phyloP scores from a whole-genome alignment of 1,284 basidiomycete species.

The Singerocomus rubriflavus region DNA sequence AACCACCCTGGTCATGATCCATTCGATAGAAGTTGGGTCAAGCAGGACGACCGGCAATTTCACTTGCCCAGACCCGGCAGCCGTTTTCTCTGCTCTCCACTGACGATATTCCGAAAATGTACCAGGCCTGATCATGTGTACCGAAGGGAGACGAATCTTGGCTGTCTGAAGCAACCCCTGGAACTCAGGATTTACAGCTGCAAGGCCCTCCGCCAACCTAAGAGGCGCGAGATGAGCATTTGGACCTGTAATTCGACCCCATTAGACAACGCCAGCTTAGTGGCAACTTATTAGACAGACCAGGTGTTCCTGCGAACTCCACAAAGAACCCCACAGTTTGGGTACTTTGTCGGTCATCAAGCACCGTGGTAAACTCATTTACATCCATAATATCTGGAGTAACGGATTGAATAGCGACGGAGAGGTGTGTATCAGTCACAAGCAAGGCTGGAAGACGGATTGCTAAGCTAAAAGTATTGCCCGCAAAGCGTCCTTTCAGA shows the following conservation, averaged over 20 bases:
- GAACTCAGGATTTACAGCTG: not conserved
- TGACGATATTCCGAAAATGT: constrained; percentile 14
- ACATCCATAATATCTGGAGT: too few species aligned
- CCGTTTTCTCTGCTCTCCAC: constrained; percentile 5
- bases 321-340: too few species aligned
- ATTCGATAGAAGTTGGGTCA: not conserved
- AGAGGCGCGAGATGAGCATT: not conserved
- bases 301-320: too few species aligned
- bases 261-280: too few species aligned
- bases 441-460: too few species aligned
- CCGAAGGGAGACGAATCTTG: not conserved
- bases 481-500: not conserved
- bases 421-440: too few species aligned
- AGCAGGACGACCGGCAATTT: constrained; percentile 14
- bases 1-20: constrained; percentile 11
- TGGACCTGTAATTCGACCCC: too few species aligned
- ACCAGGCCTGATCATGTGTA: constrained; percentile 1
- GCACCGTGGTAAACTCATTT: too few species aligned
- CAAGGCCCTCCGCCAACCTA: constrained; percentile 4
- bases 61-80: constrained; percentile 6
- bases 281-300: too few species aligned
- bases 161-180: not conserved
- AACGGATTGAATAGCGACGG: too few species aligned
- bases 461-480: not conserved
- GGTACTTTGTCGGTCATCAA: too few species aligned